These are phyloP conservation scores for Sungouiozyma ichnusensis DNA, from an alignment of 805 yeast genomes.

Conservation along the genomic window DNA sequence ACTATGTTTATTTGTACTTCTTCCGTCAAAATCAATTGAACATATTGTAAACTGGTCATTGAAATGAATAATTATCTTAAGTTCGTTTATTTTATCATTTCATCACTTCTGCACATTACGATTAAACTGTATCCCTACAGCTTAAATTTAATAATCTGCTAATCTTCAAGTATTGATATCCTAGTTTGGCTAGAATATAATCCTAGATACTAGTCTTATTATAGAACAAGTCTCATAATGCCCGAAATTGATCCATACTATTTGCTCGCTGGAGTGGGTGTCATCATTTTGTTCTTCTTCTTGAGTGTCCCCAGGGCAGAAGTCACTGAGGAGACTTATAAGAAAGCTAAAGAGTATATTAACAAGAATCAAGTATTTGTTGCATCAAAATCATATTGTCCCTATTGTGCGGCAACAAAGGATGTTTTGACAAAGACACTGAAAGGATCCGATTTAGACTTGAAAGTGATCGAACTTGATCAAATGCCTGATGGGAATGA, in stretches of 20 bases:
- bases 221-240: no score
- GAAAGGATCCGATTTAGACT: slow-evolving; percentile 35
- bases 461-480: slow-evolving; percentile 33
- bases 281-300: background rate
- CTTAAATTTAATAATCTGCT: no score
- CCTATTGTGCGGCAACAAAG: slow-evolving; percentile 43
- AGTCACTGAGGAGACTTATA: slow-evolving; percentile 48
- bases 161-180: no score
- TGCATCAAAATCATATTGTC: slow-evolving; percentile 73
- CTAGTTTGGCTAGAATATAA: no score
- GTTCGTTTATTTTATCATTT: no score
- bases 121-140: no score
- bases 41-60: no score
- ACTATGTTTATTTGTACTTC: no score
- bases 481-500: slow-evolving; percentile 60
- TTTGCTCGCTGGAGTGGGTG: background rate
- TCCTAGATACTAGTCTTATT: no score
- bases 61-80: no score
- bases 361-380: slow-evolving; percentile 57
- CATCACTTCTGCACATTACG: no score
- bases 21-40: no score
- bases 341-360: slow-evolving; percentile 54
- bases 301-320: background rate
- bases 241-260: background rate
- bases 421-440: slow-evolving; percentile 29